phyloP scores from a whole-genome alignment of 2,329 filamentous ascomycete genomes.

The Rhexocercosporidium sp. region DNA sequence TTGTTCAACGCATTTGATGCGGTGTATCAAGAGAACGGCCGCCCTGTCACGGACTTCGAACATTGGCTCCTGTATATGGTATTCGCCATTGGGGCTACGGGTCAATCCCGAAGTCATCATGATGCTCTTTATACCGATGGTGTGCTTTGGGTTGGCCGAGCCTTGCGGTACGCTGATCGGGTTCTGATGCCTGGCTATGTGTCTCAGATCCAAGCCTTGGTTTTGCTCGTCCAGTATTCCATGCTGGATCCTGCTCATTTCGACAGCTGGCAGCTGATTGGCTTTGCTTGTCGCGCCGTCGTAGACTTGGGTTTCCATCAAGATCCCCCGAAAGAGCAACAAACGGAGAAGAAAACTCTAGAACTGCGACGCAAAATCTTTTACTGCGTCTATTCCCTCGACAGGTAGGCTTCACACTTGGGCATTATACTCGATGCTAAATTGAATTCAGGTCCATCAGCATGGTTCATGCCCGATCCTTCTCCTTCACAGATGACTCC shows the following conservation, averaged over 20 bases:
- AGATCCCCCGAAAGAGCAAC: constrained; percentile 76
- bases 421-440: constrained; percentile 15
- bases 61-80: constrained; percentile 90
- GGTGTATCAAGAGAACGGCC: constrained; percentile 74
- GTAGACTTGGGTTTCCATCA: constrained; percentile 93
- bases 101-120: constrained; percentile 72
- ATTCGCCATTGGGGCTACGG: constrained; percentile 78
- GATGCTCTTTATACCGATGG: constrained; percentile 66
- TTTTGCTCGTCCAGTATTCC: constrained; percentile 87
- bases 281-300: constrained; percentile 84
- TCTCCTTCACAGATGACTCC: constrained; percentile 92
- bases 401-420: constrained; percentile 63
- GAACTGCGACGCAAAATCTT: constrained; percentile 85
- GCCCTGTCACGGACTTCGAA: constrained; percentile 68
- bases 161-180: constrained; percentile 78
- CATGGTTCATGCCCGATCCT: constrained; percentile 83
- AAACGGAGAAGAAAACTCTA: constrained; percentile 70
- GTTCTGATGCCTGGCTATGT: constrained; percentile 86
- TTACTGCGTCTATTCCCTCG: constrained; percentile 87
- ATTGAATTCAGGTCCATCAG: constrained; percentile 71
- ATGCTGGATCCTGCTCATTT: constrained; percentile 90
- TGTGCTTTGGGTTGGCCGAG: constrained; percentile 62
- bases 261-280: constrained; percentile 92
- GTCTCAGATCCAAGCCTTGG: constrained; percentile 83
- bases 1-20: constrained; percentile 81